Base-by-base conservation (phyloP, 306 rosid genomes). In the Vigna hirtella region DNA sequence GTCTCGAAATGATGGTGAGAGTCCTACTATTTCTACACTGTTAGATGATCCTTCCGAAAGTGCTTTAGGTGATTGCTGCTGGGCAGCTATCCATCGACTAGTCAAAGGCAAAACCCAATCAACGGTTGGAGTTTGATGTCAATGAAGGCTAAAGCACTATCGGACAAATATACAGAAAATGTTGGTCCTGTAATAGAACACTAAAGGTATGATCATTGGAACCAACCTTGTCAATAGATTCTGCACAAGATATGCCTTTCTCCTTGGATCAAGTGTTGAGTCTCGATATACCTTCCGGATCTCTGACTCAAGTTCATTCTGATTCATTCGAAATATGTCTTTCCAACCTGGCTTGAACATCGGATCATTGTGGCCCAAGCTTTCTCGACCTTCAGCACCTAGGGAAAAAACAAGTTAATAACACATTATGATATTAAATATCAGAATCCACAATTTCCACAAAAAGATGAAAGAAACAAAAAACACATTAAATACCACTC, bases 321-420 rank as follows among this genome's bases (percentile, higher is more conserved):
- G 98, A 82, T 96, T 96, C 99, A 93, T 93, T 59, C 98, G 97
- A 57, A 96, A 96, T 83, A 93, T 96, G 85, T 96, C 97, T 84
- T 96, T 96, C 98, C 99, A 96, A 70, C 99, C 99, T 67, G 99
- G 99, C 87, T 89, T 96, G 88, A 96, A 96, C 93, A 93, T 93
- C 82, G 90, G 96, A 85, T 96, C 99, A 80, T 80, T 85, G 77
- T 82, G 90, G 73, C 84, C 91, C 89, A 96, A 84, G 91, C 89
- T 86, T 90, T 90, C 99, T 84, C 86, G 95, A 85, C 86, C 71
- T 64, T 89, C 99, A 68, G 88, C 62, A 77, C 88, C 97, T 87
- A 79, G 53, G 78, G 78, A 32, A 85, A 26, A 78, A 82, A 80
- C 45, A 77, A 42, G 13, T 42, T 11, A 9, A 42, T 55, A 77